Evolutionary conservation across 768 basidiomycete species (phyloP), one percentile per base, ranked within the genome.

Genomic region (Amanita fuliginea): DNA sequence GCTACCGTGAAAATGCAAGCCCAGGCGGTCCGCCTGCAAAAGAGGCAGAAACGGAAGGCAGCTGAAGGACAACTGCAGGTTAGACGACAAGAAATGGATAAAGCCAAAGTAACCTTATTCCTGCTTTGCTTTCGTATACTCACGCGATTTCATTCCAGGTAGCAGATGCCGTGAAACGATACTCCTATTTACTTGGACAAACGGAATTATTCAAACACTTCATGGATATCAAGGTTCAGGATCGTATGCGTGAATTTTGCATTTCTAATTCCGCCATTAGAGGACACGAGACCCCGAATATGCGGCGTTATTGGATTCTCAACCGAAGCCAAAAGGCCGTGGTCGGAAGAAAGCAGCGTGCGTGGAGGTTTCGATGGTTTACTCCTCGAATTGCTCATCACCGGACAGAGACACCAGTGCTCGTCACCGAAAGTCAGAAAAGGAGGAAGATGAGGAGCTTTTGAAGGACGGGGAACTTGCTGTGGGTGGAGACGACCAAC

Each of bases 141-240:
- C 42, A 54, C 59, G 53, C 57, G 58, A 41, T 14, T 33, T 40
- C 47, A 14, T 11, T 11, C 18, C 55, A 97, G 91, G 76, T 93
- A 35, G 70, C 89, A 16, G 94, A 97, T 60, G 90, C 93, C 8
- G 88, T 97, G 53, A 98, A 98, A 64, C 84, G 93, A 14, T 98
- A 97, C 62, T 89, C 88, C 2, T 98, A 97, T 65, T 78, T 98
- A n/a, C 76, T 99, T 1, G 96, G 96, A 6, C 94, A 99, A 64
- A 98, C 95, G 0, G 96, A 98, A 56, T 74, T 98, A 16, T 99
- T 99, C 74, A 91, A 92, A 57, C 95, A 98, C 64, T 98, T 98
- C 61, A 89, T 97, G 6, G 92, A 97, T 62, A 84, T 97, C 66
- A 96, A 96, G 77, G 91, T 87, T 18, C 22, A 71, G 24, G 7